phyloP scores from a whole-genome alignment of 768 basidiomycete species.

The Leccinum longicurvipes region DNA sequence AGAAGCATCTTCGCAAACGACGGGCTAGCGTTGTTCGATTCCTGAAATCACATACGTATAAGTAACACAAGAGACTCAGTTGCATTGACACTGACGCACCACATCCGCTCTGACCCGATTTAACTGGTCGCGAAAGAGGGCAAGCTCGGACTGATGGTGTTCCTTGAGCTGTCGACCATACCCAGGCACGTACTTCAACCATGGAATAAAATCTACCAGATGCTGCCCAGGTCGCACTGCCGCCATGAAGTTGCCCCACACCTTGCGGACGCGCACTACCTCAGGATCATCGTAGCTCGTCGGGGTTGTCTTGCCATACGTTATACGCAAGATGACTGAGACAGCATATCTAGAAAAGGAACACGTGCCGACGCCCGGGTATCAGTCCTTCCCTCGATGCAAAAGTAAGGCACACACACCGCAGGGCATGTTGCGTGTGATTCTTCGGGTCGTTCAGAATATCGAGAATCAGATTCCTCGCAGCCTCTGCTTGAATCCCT shows the following conservation, averaged over 20 bases:
- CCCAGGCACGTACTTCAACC: constrained; percentile 47
- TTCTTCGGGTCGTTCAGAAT: constrained; percentile 15
- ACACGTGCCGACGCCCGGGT: neutral
- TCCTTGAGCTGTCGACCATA: constrained; percentile 50
- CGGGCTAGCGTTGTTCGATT: neutral
- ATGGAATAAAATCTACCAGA: constrained; percentile 33
- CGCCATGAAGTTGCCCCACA: constrained; percentile 19
- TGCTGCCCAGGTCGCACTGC: constrained; percentile 33
- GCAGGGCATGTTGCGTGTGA: constrained; percentile 10
- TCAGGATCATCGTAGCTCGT: constrained; percentile 14
- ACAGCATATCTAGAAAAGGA: constrained; percentile 18
- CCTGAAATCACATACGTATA: neutral
- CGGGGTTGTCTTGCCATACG: constrained; percentile 27
- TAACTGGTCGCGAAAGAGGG: constrained; percentile 45
- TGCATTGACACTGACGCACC: neutral
- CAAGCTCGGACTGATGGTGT: constrained; percentile 50
- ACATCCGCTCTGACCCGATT: constrained; percentile 14
- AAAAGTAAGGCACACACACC: constrained; percentile 8
- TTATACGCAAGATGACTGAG: constrained; percentile 20
- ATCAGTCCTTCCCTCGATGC: neutral
- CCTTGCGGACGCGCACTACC: constrained; percentile 16
- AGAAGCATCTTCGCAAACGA: constrained; percentile 52
- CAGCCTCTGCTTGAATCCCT: constrained; percentile 39
- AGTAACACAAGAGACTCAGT: neutral
- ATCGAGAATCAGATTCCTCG: constrained; percentile 15